Base-by-base conservation (phyloP, 148 eudicot genomes). In the Polygonum maritimum region DNA sequence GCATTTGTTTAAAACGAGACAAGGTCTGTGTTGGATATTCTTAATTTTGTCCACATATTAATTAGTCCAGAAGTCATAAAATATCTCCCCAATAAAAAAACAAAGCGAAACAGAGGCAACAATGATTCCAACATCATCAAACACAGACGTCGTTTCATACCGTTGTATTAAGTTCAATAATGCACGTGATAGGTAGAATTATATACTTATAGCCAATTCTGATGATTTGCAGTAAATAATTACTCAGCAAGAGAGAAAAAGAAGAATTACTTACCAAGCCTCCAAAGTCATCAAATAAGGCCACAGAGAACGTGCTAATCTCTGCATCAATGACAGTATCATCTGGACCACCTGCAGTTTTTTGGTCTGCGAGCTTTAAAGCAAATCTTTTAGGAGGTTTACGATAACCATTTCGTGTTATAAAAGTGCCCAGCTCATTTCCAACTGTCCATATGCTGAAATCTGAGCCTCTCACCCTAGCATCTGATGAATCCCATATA, bases 281-380 rank as follows among this genome's bases (percentile, higher is more conserved):
- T 70, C 99, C 97, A 82, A 87, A 92, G 86, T 95, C 99, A 84
- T 95, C 99, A 82, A 92, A 95, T 79, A 92, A 87, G 71, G 98
- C 92, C 49, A 89, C 98, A 79, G 99, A 95, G 79, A 95, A 95
- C 58, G 99, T 87, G 74, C 87, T 87, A 76, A 95, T 87, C 78
- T 91, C 87, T 54, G 94, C 99, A 79, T 92, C 94, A 80, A 95
- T 78, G 71, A 88, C 86, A 19, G 88, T 92, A 85, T 89, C 91
- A 69, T 90, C 97, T 48, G 89, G 83, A 82, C 96, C 91, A 85
- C 84, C 84, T 69, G 87, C 73, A 39, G 75, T 52, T 77, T 80
- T 83, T 73, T 79, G 86, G 82, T 91, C 91, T 8, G 91, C 92
- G 78, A 92, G 97, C 87, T 86, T 89, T 72, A 91, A 73, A 38